phyloP scores from a whole-genome alignment of 768 basidiomycete species.

The Trametopsis cervina region DNA sequence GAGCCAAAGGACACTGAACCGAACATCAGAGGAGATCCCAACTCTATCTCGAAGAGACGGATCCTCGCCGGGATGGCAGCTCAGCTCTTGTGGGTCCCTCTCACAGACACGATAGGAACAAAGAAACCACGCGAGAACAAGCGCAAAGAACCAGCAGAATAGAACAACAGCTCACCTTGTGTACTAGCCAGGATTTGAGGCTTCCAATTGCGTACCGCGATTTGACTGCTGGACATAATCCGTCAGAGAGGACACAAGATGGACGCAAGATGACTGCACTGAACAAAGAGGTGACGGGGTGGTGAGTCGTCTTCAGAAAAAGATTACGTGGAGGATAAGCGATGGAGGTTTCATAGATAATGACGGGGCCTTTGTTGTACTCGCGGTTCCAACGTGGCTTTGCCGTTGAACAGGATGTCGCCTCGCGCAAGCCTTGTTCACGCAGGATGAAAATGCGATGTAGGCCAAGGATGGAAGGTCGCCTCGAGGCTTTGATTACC shows the following conservation, averaged over 20 bases:
- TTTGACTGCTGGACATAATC: slow-evolving; percentile 48
- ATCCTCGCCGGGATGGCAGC: slow-evolving; percentile 8
- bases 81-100: slow-evolving; percentile 1
- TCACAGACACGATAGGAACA: slow-evolving; percentile 8
- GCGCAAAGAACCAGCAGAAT: slow-evolving; percentile 11
- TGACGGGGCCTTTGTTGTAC: slow-evolving; percentile 22
- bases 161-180: slow-evolving; percentile 37
- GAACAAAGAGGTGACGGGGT: slow-evolving; percentile 14
- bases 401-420: slow-evolving; percentile 43
- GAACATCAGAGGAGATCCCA: slow-evolving; percentile 6
- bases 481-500: slow-evolving; percentile 34
- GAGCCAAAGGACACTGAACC: background rate
- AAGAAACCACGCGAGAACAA: slow-evolving; percentile 7
- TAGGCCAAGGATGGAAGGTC: slow-evolving; percentile 15
- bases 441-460: slow-evolving; percentile 9
- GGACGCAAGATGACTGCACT: slow-evolving; percentile 15
- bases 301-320: slow-evolving; percentile 25
- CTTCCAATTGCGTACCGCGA: slow-evolving; percentile 53
- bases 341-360: slow-evolving; percentile 25
- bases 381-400: slow-evolving; percentile 66
- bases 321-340: slow-evolving; percentile 20
- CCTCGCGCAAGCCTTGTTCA: slow-evolving; percentile 9
- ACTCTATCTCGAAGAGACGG: slow-evolving; percentile 11
- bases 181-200: slow-evolving; percentile 38
- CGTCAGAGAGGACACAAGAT: slow-evolving; percentile 13